Conservation (phyloP, 345 rosid genomes). For the Atalantia buxifolia region DNA sequence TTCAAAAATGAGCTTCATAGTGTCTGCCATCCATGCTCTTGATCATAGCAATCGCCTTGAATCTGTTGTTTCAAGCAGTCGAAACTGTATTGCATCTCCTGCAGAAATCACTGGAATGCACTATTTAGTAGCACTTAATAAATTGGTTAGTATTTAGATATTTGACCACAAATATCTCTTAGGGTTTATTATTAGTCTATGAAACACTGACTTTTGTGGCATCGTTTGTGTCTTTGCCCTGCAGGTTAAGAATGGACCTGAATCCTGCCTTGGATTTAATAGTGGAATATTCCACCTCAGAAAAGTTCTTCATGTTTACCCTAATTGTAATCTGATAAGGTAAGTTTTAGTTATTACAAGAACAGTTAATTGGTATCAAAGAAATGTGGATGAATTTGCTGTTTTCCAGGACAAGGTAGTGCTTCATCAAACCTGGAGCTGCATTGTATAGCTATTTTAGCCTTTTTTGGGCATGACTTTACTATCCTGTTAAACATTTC, state of each 20-base stretch:
- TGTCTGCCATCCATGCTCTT: slow-evolving; percentile 74
- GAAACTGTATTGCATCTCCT: slow-evolving; percentile 41
- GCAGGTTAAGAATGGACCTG: slow-evolving; percentile 72
- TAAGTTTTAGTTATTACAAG: slow-evolving; percentile 19
- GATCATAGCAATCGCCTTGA: slow-evolving; percentile 66
- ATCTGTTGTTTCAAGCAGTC: slow-evolving; percentile 55
- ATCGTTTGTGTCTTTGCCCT: slow-evolving; percentile 13
- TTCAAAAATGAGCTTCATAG: slow-evolving; percentile 64
- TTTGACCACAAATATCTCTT: background rate
- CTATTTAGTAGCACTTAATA: slow-evolving; percentile 67
- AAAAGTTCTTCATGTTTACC: slow-evolving; percentile 74
- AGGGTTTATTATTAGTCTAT: background rate
- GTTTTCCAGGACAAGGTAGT: background rate
- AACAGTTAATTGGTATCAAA: background rate
- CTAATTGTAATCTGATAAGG: slow-evolving; percentile 78
- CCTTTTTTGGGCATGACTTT: background rate
- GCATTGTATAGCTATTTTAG: background rate
- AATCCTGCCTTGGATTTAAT: slow-evolving; percentile 54
- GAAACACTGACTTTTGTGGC: background rate
- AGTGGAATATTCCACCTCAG: slow-evolving; percentile 72
- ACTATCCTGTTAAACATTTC: background rate
- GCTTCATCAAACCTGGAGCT: background rate
- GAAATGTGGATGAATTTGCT: background rate
- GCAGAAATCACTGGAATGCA: slow-evolving; percentile 68
- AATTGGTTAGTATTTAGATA: slow-evolving; percentile 54